phyloP scores from a whole-genome alignment of 202 grass and related monocot species.

The Dendrocalamus latiflorus region DNA sequence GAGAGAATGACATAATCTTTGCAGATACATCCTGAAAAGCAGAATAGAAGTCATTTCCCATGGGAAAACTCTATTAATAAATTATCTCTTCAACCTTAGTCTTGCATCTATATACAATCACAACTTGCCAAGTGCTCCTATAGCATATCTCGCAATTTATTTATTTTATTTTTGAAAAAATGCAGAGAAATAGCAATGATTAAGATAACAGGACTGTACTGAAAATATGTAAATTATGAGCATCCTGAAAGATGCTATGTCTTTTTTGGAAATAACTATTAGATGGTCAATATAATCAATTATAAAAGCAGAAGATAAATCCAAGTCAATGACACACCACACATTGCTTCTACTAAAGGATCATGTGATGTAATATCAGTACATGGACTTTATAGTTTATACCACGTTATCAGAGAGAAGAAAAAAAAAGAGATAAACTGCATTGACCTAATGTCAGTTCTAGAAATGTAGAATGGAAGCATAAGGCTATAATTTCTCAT shows the following conservation, averaged over 20 bases:
- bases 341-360: background rate
- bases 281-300: background rate
- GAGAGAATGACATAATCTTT: constrained; percentile 92
- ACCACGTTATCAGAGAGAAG: background rate
- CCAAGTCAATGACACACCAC: background rate
- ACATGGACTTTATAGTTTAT: background rate
- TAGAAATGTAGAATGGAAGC: background rate
- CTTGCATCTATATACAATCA: background rate
- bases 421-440: background rate
- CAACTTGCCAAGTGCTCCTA: background rate
- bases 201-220: background rate
- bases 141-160: background rate
- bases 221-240: background rate
- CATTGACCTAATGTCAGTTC: background rate
- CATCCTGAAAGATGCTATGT: background rate
- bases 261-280: background rate
- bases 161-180: no score
- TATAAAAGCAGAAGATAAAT: background rate
- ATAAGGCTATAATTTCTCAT: background rate
- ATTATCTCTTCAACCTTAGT: background rate
- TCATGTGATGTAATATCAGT: background rate
- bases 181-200: background rate
- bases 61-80: background rate
- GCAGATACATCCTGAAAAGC: constrained; percentile 77
- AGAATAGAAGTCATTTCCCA: background rate